phyloP scores from a whole-genome alignment of 495 filamentous ascomycete genomes.

The Xylaria telfairii region DNA sequence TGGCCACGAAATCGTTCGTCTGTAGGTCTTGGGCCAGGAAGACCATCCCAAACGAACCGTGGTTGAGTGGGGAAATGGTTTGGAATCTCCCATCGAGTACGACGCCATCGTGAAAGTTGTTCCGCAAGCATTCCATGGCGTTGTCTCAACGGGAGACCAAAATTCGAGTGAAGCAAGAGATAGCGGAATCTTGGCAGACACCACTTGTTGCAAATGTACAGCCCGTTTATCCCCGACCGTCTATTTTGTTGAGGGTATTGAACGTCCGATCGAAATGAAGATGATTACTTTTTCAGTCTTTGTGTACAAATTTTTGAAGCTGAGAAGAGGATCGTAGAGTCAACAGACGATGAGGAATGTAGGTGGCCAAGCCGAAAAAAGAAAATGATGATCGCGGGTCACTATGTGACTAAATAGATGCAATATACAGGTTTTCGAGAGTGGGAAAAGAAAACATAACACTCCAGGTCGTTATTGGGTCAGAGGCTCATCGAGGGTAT shows the following conservation, averaged over 20 bases:
- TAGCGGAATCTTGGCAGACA: conserved; percentile 28
- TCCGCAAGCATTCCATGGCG: conserved; percentile 80
- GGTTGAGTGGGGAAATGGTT: conserved; percentile 91
- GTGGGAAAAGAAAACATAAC: conserved; percentile 53
- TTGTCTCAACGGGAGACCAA: conserved; percentile 39
- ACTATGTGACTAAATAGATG: conserved; percentile 39
- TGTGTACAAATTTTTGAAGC: conserved; percentile 49
- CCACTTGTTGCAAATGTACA: conserved; percentile 41
- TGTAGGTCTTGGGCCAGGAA: conserved; percentile 83
- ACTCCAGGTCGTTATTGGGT: conserved; percentile 65
- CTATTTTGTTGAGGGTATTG: conserved; percentile 44
- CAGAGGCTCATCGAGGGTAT: conserved; percentile 72
- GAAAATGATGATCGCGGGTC: conserved; percentile 30
- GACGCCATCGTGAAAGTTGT: conserved; percentile 73
- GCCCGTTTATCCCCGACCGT: conserved; percentile 38
- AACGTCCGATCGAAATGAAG: conserved; percentile 36
- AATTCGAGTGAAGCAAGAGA: conserved; percentile 30
- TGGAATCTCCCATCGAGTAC: conserved; percentile 85
- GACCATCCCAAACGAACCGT: conserved; percentile 98
- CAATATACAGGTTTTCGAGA: conserved; percentile 53
- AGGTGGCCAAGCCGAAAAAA: conserved; percentile 35
- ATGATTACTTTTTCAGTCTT: conserved; percentile 46
- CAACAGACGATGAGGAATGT: conserved; percentile 30
- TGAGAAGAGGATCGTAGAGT: conserved; percentile 41
- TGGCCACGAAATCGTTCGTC: conserved; percentile 80